Evolutionary conservation across 768 basidiomycete species (phyloP).

Genomic region (Boletus rufocinnamomeus): DNA sequence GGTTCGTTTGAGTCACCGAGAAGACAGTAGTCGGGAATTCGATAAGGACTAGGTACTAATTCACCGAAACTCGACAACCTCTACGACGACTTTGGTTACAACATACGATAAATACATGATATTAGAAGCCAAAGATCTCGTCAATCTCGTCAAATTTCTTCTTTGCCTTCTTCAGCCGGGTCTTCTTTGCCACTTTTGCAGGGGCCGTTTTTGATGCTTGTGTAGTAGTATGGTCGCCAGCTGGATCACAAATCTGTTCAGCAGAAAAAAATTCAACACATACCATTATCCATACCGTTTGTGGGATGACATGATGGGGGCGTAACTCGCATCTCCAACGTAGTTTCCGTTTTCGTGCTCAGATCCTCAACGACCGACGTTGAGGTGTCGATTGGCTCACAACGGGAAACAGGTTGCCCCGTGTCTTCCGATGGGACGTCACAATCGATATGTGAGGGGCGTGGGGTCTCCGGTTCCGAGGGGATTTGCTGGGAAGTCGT

Average conservation of each 20-base stretch:
- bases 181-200: slow-evolving; percentile 8
- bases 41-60: not conserved
- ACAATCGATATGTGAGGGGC: not conserved
- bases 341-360: not conserved
- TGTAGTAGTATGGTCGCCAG: not conserved
- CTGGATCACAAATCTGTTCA: slow-evolving; percentile 8
- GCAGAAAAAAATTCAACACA: not conserved
- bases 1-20: not conserved
- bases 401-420: slow-evolving; percentile 14
- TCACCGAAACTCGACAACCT: not conserved
- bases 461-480: not conserved
- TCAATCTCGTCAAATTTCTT: slow-evolving; percentile 31
- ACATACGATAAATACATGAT: not conserved
- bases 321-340: not conserved
- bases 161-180: slow-evolving; percentile 18
- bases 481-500: not conserved
- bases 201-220: not conserved
- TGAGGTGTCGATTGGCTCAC: not conserved
- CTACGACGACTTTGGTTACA: not conserved
- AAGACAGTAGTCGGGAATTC: not conserved
- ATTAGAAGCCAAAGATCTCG: slow-evolving; percentile 29
- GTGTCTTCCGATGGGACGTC: slow-evolving; percentile 17
- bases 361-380: not conserved
- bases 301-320: slow-evolving; percentile 1
- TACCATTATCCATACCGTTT: slow-evolving; percentile 3